Conservation (phyloP, 306 rosid species). For the Cicer chorassanicum region DNA sequence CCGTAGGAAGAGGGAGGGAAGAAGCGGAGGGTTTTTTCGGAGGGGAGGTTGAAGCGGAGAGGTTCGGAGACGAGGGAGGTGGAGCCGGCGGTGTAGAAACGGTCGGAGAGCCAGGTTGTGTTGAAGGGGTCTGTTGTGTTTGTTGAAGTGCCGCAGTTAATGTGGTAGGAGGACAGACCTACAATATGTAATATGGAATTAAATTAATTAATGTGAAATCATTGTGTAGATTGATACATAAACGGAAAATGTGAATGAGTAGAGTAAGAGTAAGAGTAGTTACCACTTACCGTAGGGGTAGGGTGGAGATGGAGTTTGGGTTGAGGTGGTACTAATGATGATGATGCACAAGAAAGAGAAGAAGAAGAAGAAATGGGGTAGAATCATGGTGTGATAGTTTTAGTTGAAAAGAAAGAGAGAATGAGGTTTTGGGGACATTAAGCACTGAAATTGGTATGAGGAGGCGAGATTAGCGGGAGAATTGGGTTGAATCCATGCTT, state of each 20-base stretch:
- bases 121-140: conserved; percentile 65
- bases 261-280: not conserved
- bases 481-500: not conserved
- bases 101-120: conserved; percentile 82
- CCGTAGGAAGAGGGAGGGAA: conserved; percentile 74
- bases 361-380: conserved; percentile 1
- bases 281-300: conserved; percentile 53
- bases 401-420: not conserved
- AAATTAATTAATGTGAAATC: not conserved
- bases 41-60: conserved; percentile 61
- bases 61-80: conserved; percentile 80
- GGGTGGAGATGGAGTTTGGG: conserved; percentile 42
- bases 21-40: conserved; percentile 87
- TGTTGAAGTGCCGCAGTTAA: conserved; percentile 76
- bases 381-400: conserved; percentile 38
- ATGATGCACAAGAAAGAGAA: not conserved
- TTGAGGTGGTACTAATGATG: conserved; percentile 29
- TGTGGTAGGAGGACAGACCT: conserved; percentile 64
- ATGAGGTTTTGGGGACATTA: not conserved
- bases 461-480: conserved; percentile 64
- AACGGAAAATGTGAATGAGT: no score
- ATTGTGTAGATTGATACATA: not conserved
- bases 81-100: conserved; percentile 74
- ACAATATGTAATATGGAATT: not conserved
- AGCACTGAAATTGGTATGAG: not conserved